A percentile compares a stretch with the other conserved stretches of the same genome.
These are phyloP conservation scores for Chaetoscypha palmicola DNA, from an alignment of 2,329 filamentous ascomycete species.

Conservation along the genomic window DNA sequence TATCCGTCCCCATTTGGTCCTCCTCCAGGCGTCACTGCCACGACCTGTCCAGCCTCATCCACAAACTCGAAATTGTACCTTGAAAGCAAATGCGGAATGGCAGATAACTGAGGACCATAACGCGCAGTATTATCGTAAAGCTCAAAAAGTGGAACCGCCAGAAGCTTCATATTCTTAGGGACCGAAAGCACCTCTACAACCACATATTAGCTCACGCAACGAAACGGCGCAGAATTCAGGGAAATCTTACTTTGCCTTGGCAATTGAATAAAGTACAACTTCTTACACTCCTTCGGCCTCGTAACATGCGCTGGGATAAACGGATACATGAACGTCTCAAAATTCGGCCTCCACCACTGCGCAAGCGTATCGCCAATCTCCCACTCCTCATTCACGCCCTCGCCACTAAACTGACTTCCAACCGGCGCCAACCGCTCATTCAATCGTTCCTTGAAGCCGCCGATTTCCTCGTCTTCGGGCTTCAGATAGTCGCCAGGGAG, in stretches of 20 bases:
- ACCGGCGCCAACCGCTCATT: conserved; percentile 92
- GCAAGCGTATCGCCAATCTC: conserved; percentile 89
- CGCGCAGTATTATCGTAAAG: conserved; percentile 94
- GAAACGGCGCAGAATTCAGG: neutral
- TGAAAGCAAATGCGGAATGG: conserved; percentile 89
- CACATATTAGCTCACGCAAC: conserved; percentile 9
- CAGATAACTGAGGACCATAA: conserved; percentile 92
- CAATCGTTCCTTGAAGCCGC: conserved; percentile 87
- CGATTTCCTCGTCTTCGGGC: conserved; percentile 82
- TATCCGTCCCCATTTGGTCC: conserved; percentile 47
- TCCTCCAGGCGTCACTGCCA: conserved; percentile 73
- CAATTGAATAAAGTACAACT: conserved; percentile 93
- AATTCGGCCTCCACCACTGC: conserved; percentile 98
- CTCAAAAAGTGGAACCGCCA: conserved; percentile 94
- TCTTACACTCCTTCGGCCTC: conserved; percentile 97
- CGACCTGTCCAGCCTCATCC: conserved; percentile 83
- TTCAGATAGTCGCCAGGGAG: conserved; percentile 92
- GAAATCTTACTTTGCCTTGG: conserved; percentile 71
- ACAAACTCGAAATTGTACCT: conserved; percentile 98
- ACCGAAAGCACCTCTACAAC: conserved; percentile 80
- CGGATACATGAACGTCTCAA: conserved; percentile 99
- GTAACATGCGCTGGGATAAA: conserved; percentile 96
- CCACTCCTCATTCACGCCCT: conserved; percentile 90
- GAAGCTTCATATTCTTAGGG: conserved; percentile 98
- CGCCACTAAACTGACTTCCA: conserved; percentile 71